Evolutionary conservation across 2,329 filamentous ascomycete genomes (phyloP), one percentile per base, ranked within the genome.

Genomic region (Cladosporium sp.): DNA sequence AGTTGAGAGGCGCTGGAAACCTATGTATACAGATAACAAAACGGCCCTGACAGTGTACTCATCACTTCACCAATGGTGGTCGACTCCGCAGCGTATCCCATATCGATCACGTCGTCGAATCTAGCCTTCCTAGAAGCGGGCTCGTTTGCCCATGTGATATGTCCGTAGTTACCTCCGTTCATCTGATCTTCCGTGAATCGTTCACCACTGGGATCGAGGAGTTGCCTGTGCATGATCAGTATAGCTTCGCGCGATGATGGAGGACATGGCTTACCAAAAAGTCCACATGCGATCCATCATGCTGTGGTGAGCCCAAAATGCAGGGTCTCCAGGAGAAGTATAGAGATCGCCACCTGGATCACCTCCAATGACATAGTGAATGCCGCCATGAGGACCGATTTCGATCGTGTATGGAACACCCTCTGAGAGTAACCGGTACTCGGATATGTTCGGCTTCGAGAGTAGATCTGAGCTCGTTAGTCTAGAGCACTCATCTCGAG

Each of bases 231-330:
- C 18, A 43, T 32, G 13, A 50, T 24, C 50, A 43, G 4, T 34
- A 34, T 6, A 34, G 32, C 12, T 15, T 15, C 12, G 2, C 22
- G 22, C 9, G 5, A 27, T 4, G 22, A 27, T 27, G n/a, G 29
- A 30, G 29, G 22, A 6, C 20, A 11, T 15, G n/a, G 5, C 15
- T 8, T 22, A 27, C 18, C 15, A 19, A 1, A 20, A 11, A 4
- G 24, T 30, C 24, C 27, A 27, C 22, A 52, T 36, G 1, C 72
- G 61, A 54, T 77, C 74, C n/a, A 76, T 69, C 65, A 69, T 68
- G 3, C 66, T 65, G 45, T 76, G 73, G 51, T 76, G 73, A 20
- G 71, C 64, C 57, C 66, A 76, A 61, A 76, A 76, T 7, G 60
- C 61, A 1, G 72, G 72, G 32, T 76, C 72, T 4, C 65, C 70